Base-by-base conservation (phyloP, 768 basidiomycete genomes). In the Lactifluus hygrophoroides region DNA sequence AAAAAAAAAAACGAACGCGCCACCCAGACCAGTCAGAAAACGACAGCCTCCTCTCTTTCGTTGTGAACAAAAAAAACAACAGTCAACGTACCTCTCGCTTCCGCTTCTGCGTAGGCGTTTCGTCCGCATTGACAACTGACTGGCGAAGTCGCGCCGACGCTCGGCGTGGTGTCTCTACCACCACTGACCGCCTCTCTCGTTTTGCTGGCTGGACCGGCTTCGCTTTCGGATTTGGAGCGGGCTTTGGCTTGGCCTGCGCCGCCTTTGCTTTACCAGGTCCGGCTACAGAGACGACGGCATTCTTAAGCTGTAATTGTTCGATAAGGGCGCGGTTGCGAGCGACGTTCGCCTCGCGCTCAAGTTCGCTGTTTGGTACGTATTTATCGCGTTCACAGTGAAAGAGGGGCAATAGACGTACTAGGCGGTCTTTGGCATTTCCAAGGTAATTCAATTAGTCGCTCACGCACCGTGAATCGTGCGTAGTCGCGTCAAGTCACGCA, bases 271-370 rank as follows among this genome's bases (percentile, higher is more conserved):
- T 81, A 17, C 61, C 71, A 10, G 76, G 68, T 10, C 81, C 66
- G 19, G 77, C 76, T 8, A 88, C 73, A 16, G 73, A 69, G 5
- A 74, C 70, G 37, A 77, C 76, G 1, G 80, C 81, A 63, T 80
- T 79, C 65, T 80, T 78, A 32, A 89, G 75, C 17, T 87, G 81
- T 17, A 92, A 78, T 66, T 88, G 72, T 62, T 87, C 83, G 37
- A 93, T 75, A 9, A 91, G 74, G 3, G 81, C 84, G 43, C 81
- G 83, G 68, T 93, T 93, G 51, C 86, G 80, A 13, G 86, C 88
- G 45, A 92, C 90, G 65, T 90, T 92, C 9, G 82, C 84, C 68
- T 88, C 83, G 19, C 90, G 83, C 64, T 90, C 85, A 21, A 78
- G 72, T 71, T 90, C 90, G 43, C 81, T 82, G 55, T 42, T 13